Evolutionary conservation across 257 asterid genomes (phyloP).

Genomic region (Solanum medicagineum): DNA sequence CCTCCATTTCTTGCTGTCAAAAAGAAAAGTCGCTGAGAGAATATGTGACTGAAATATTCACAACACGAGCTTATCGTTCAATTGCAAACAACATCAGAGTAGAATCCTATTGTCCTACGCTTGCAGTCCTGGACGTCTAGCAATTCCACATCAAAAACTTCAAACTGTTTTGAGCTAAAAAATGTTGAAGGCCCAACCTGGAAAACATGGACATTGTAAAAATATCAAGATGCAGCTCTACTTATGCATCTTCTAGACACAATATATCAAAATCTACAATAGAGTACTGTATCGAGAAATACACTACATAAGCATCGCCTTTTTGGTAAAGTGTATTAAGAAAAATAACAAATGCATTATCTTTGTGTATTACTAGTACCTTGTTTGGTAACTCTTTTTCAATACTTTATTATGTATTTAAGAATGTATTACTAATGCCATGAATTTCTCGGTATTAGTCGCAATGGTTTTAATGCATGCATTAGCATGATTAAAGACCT

Average conservation of each 20-base stretch:
- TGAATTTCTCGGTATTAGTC: too few relatives aligned
- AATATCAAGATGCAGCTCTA: not conserved
- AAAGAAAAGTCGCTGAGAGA: not conserved
- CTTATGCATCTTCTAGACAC: not conserved
- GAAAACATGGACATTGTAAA: not conserved
- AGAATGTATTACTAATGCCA: too few relatives aligned
- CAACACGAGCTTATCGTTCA: constrained; percentile 15
- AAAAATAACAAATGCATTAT: too few relatives aligned
- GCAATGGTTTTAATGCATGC: too few relatives aligned
- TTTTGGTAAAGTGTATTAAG: too few relatives aligned
- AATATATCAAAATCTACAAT: not conserved
- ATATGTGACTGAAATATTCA: not conserved
- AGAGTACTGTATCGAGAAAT: not conserved
- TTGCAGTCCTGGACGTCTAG: constrained; percentile 74
- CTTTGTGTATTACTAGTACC: too few relatives aligned
- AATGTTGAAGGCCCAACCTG: constrained; percentile 98
- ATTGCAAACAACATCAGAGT: constrained; percentile 84
- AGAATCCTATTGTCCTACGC: constrained; percentile 87
- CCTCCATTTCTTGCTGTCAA: not conserved
- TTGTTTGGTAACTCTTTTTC: too few relatives aligned
- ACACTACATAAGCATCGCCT: not conserved
- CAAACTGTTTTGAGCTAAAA: constrained; percentile 89
- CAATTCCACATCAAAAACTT: constrained; percentile 83
- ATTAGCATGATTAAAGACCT: too few relatives aligned
- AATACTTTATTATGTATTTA: too few relatives aligned